These are phyloP conservation scores for Amanita pallidorosea DNA, from an alignment of 768 basidiomycete species.

Conservation along the genomic window DNA sequence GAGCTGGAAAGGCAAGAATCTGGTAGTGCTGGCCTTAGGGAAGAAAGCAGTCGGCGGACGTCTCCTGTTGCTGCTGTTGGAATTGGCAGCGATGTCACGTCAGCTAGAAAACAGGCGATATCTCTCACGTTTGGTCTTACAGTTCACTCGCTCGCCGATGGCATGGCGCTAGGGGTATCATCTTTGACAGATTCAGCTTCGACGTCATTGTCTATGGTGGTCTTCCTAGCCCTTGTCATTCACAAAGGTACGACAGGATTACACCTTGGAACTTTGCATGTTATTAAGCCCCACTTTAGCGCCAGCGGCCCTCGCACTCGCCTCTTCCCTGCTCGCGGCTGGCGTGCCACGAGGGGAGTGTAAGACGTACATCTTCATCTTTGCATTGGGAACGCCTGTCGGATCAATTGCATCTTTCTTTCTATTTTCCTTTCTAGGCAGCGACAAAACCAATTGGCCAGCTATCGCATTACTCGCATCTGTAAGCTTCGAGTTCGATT, in stretches of 20 bases:
- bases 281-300: constrained; percentile 31
- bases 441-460: constrained; percentile 42
- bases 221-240: constrained; percentile 84
- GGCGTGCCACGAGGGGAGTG: constrained; percentile 60
- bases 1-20: constrained; percentile 31
- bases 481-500: constrained; percentile 30
- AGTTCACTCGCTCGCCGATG: constrained; percentile 85
- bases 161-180: constrained; percentile 83
- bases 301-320: constrained; percentile 84
- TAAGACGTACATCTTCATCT: constrained; percentile 64
- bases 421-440: constrained; percentile 46
- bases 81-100: constrained; percentile 4
- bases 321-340: constrained; percentile 72
- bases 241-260: constrained; percentile 60
- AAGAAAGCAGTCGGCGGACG: constrained; percentile 2
- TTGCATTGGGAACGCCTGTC: constrained; percentile 77
- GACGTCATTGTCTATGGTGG: constrained; percentile 55
- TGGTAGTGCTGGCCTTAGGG: background rate
- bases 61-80: constrained; percentile 14
- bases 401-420: constrained; percentile 72
- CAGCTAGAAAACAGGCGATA: constrained; percentile 34
- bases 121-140: constrained; percentile 79
- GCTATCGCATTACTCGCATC: constrained; percentile 78
- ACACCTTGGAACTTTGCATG: background rate
- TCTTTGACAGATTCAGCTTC: constrained; percentile 26